A percentile compares a stretch with the other conserved stretches of the same genome.
These are phyloP conservation scores for Ammopiptanthus mongolicus DNA, from an alignment of 306 rosid genomes.

Conservation along the genomic window DNA sequence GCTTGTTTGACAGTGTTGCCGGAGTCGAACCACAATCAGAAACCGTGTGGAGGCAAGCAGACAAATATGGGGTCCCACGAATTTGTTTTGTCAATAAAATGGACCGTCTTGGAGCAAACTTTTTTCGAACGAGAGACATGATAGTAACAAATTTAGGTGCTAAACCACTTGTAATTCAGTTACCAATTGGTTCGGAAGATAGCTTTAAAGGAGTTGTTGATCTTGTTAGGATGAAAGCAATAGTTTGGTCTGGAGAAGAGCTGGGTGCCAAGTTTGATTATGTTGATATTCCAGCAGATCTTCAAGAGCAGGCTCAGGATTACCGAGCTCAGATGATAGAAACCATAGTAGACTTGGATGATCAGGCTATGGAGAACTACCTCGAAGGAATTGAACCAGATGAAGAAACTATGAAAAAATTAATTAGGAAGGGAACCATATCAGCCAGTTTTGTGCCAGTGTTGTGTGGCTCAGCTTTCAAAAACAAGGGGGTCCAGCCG, in stretches of 20 bases:
- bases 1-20: constrained; percentile 96
- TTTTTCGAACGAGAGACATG: constrained; percentile 94
- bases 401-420: constrained; percentile 61
- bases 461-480: constrained; percentile 94
- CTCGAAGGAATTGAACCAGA: constrained; percentile 92
- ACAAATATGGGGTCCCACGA: constrained; percentile 90
- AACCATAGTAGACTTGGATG: constrained; percentile 77
- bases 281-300: constrained; percentile 70
- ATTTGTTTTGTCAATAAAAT: constrained; percentile 94
- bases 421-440: constrained; percentile 80
- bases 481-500: constrained; percentile 97
- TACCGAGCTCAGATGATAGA: constrained; percentile 72
- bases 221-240: constrained; percentile 89
- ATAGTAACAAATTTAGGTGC: constrained; percentile 91
- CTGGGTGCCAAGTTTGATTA: constrained; percentile 82
- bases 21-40: constrained; percentile 99
- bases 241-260: constrained; percentile 95
- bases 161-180: constrained; percentile 83
- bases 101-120: constrained; percentile 98
- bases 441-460: constrained; percentile 73
- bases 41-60: constrained; percentile 99
- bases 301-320: constrained; percentile 66
- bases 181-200: constrained; percentile 92
- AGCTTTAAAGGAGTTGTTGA: constrained; percentile 76
- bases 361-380: constrained; percentile 77